Base-by-base conservation (phyloP, 2,329 filamentous ascomycete species). In the Claviceps capensis region DNA sequence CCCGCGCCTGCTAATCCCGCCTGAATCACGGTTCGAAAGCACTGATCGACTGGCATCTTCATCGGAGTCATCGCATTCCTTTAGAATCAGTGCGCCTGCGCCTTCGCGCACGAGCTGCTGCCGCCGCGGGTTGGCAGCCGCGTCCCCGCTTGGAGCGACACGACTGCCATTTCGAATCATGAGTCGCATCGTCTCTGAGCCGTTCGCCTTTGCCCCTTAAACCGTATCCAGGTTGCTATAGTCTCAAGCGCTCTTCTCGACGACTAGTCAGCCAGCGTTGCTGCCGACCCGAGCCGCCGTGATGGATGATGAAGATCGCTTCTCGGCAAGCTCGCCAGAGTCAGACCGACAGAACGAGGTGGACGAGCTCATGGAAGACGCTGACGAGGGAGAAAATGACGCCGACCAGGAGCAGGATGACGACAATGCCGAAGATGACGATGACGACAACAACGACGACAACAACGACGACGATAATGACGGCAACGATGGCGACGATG, bases 311-410 rank as follows among this genome's bases (percentile, higher is more conserved):
- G 64, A 65, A 46, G 64, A 67, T 48, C 61, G 61, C 23, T 64
- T 59, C 48, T 63, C 62, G 2, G 63, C 55, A 22, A 66, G 63
- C 57, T 65, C 63, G 36, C 58, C 53, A 17, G 61, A 65, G 40
- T 64, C 65, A 8, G 67, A 69, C 46, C 63, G 63, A 53, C 63
- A 62, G 8, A 63, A 69, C 57, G 77, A 79, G 51, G 72, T 71
- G 52, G 78, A 82, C 58, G 77, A 81, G 60, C 68, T 76, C 38
- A 80, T 81, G 75, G 76, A 81, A 45, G 72, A 72, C 48, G 69
- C 60, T 23, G 69, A 73, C 14, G 67, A 70, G 22, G 66, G 62
- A 19, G 68, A 70, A 8, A 66, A 68, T 26, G 65, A 66, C 14
- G 63, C 66, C 46, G 64, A 64, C n/a, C 61, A 67, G n/a, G 63